Percentiles rank a stretch among this genome's conserved stretches.
These are phyloP conservation scores for Naegleria gruberi DNA, from an alignment of 208 protist species.

Conservation along the genomic window DNA sequence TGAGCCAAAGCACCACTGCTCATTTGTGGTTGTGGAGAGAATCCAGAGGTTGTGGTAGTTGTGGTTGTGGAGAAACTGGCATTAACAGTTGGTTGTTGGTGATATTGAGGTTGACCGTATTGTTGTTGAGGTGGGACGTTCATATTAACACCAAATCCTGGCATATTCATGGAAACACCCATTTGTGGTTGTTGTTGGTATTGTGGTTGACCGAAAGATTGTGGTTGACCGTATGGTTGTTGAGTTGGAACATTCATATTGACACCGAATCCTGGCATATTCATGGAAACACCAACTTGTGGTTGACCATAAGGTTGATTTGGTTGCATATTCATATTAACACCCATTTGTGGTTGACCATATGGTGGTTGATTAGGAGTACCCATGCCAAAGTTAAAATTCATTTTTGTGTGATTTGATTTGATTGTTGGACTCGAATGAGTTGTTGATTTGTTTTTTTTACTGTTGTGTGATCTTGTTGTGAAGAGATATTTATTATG, in stretches of 20 bases:
- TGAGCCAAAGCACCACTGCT: background rate
- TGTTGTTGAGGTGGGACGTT: background rate
- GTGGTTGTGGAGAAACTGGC: background rate
- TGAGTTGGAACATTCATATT: background rate
- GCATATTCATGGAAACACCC: background rate
- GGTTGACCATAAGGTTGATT: background rate
- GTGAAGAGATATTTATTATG: too few relatives aligned
- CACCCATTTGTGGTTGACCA: too few relatives aligned
- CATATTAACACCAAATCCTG: too few relatives aligned
- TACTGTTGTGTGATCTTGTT: too few relatives aligned
- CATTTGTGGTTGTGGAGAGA: background rate
- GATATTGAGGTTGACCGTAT: background rate
- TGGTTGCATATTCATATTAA: background rate
- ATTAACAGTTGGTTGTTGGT: background rate
- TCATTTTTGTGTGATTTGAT: too few relatives aligned
- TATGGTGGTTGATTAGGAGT: too few relatives aligned
- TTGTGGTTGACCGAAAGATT: background rate
- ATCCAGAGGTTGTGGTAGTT: background rate
- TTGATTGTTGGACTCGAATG: too few relatives aligned
- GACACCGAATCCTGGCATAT: background rate
- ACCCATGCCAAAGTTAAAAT: too few relatives aligned
- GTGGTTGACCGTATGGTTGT: background rate
- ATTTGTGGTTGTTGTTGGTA: background rate
- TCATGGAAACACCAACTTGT: background rate
- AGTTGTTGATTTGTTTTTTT: too few relatives aligned